Conservation (phyloP, 2,329 filamentous ascomycete genomes). For the Stemphylium beticola region DNA sequence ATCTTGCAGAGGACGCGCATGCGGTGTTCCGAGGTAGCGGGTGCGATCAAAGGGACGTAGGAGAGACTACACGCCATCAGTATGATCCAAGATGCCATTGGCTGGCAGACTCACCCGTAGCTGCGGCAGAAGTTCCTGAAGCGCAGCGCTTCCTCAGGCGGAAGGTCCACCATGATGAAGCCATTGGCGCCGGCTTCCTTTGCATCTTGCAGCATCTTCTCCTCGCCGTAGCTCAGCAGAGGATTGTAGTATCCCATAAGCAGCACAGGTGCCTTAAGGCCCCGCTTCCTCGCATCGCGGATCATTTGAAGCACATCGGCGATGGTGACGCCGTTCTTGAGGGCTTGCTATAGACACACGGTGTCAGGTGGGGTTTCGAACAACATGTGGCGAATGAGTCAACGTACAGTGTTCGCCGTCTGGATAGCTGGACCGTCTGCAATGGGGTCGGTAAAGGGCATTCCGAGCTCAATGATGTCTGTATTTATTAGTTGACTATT, state of each 20-base stretch:
- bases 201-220: constrained; percentile 83
- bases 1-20: constrained; percentile 97
- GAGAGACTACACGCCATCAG: constrained; percentile 67
- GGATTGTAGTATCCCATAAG: constrained; percentile 99
- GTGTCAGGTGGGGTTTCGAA: constrained; percentile 20
- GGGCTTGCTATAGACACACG: constrained; percentile 62
- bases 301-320: constrained; percentile 81
- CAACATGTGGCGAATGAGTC: constrained; percentile 31
- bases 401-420: constrained; percentile 80
- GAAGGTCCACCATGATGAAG: constrained; percentile 95
- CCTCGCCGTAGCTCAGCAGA: constrained; percentile 90
- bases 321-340: constrained; percentile 88
- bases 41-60: constrained; percentile 96
- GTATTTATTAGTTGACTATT: constrained; percentile 24
- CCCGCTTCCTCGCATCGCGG: constrained; percentile 75
- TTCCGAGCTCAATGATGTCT: constrained; percentile 95
- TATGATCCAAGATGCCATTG: not conserved
- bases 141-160: constrained; percentile 91
- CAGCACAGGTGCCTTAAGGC: constrained; percentile 81
- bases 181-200: constrained; percentile 87
- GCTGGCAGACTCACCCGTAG: constrained; percentile 65
- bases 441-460: constrained; percentile 97
- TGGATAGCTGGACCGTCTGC: constrained; percentile 98
- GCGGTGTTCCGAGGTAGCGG: constrained; percentile 86
- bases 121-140: constrained; percentile 85